phyloP scores from a whole-genome alignment of 208 protist species.

The Vickermania spadyakhi region DNA sequence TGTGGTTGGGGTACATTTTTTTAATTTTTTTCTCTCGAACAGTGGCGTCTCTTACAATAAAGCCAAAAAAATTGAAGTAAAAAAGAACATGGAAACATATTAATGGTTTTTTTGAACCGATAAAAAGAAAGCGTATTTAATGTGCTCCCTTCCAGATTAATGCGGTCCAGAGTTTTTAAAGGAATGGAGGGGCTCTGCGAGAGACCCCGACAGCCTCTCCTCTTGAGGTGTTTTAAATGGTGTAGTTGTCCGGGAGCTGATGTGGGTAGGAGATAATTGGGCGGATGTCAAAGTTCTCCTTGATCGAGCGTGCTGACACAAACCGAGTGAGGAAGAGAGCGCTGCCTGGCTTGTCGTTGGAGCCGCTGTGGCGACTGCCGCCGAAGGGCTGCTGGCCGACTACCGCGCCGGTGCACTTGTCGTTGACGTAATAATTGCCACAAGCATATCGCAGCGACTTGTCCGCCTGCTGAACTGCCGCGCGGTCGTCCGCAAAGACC shows the following conservation, averaged over 20 bases:
- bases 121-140: not conserved
- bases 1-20: no score
- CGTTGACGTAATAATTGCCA: slow-evolving; percentile 98
- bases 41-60: no score
- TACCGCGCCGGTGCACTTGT: slow-evolving; percentile 96
- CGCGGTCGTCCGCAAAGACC: slow-evolving; percentile 87
- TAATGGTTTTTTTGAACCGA: no score
- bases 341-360: slow-evolving; percentile 96
- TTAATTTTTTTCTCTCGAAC: no score
- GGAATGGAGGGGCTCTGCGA: no score
- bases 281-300: slow-evolving; percentile 92
- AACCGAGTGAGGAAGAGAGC: slow-evolving; percentile 87
- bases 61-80: no score
- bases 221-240: slow-evolving; percentile 27
- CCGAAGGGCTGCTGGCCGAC: slow-evolving; percentile 98
- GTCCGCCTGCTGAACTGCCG: slow-evolving; percentile 50
- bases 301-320: slow-evolving; percentile 90
- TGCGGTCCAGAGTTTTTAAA: no score
- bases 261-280: slow-evolving; percentile 88
- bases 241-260: slow-evolving; percentile 73
- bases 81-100: no score
- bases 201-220: no score
- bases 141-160: no score
- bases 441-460: slow-evolving; percentile 67
- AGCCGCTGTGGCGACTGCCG: slow-evolving; percentile 86